A percentile compares a stretch with the other conserved stretches of the same genome.
Conservation (phyloP, 306 rosid species). For the Cucumis cinereus region DNA sequence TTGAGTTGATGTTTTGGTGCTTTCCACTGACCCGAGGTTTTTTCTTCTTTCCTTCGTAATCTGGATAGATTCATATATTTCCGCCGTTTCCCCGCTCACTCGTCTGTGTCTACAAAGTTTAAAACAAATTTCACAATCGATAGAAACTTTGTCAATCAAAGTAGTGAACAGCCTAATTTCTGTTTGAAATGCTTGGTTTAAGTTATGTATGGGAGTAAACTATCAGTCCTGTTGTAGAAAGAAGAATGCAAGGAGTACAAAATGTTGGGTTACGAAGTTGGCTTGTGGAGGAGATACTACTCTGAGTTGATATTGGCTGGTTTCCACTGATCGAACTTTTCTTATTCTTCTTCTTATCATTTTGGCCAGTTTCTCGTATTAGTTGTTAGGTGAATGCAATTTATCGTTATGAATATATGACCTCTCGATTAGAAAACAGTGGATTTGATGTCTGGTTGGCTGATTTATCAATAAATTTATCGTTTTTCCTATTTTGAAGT, state of each 20-base stretch:
- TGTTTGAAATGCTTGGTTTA: not conserved
- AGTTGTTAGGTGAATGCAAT: not conserved
- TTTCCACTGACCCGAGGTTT: not conserved
- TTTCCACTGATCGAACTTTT: not conserved
- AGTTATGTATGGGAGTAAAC: not conserved
- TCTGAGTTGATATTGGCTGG: not conserved
- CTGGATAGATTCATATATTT: no score
- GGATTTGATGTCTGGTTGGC: not conserved
- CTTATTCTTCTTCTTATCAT: not conserved
- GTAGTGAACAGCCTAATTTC: not conserved
- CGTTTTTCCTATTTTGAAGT: not conserved
- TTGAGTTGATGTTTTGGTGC: not conserved
- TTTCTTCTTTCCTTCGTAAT: no score
- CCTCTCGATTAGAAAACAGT: not conserved
- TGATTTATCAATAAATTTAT: not conserved
- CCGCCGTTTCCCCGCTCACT: not conserved
- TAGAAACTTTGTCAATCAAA: not conserved
- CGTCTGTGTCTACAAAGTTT: not conserved
- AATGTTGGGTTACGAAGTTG: not conserved
- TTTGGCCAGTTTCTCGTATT: not conserved
- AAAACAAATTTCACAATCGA: not conserved
- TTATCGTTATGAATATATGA: not conserved
- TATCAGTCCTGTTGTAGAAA: not conserved
- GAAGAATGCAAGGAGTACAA: not conserved
- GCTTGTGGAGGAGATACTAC: not conserved